Evolutionary conservation across 345 rosid genomes (phyloP).

Genomic region (Lepidium aucheri): DNA sequence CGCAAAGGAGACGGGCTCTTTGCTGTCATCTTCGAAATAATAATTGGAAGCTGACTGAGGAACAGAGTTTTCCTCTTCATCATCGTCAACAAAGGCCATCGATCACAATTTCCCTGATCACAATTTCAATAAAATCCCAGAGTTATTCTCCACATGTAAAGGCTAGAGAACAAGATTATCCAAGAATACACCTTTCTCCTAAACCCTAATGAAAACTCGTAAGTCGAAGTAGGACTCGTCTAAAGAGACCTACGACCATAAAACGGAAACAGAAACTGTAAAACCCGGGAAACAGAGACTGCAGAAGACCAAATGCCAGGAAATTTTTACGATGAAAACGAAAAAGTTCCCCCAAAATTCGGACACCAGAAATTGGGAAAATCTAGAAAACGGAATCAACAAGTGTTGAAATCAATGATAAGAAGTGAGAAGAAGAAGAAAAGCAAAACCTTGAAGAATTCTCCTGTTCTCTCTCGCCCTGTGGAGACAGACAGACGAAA

Average conservation of each 20-base stretch:
- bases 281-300: neutral
- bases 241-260: neutral
- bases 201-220: conserved; percentile 18
- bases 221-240: conserved; percentile 16
- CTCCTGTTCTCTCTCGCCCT: neutral
- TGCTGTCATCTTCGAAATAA: conserved; percentile 47
- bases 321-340: neutral
- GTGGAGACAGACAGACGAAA: neutral
- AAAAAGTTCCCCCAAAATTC: neutral
- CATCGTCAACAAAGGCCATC: conserved; percentile 30
- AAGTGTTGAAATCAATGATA: no score
- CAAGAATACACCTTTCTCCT: neutral
- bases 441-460: neutral
- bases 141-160: neutral
- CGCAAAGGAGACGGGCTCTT: conserved; percentile 50
- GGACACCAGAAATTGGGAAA: neutral
- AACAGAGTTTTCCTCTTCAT: conserved; percentile 55
- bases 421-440: neutral
- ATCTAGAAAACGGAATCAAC: no score
- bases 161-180: neutral
- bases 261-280: neutral
- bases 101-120: neutral
- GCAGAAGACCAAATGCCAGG: neutral
- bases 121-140: neutral
- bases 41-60: conserved; percentile 50